Conservation (phyloP, 2,329 filamentous ascomycete genomes). For the Phialophora macrospora region DNA sequence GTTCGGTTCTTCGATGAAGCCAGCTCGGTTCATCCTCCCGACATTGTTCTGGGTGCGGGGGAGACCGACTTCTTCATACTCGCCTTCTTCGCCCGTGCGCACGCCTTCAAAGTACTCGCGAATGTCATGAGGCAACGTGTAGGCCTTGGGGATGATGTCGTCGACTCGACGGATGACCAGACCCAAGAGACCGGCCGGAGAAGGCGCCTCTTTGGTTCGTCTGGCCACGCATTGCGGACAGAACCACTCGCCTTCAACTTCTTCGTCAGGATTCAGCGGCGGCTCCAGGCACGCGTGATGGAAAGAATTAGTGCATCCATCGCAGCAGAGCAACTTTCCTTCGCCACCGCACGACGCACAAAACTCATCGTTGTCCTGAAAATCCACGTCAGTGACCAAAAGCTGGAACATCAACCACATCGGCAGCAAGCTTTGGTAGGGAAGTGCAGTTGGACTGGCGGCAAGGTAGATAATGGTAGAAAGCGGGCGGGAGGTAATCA, state of each 20-base stretch:
- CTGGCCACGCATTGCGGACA: conserved; percentile 71
- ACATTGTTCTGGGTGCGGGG: conserved; percentile 40
- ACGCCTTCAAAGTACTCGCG: conserved; percentile 81
- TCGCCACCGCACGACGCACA: conserved; percentile 84
- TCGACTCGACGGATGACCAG: conserved; percentile 68
- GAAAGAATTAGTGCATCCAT: conserved; percentile 87
- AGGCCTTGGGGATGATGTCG: conserved; percentile 72
- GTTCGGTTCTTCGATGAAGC: conserved; percentile 54
- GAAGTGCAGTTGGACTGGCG: neutral
- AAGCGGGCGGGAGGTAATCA: conserved; percentile 8
- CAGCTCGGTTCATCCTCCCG: conserved; percentile 47
- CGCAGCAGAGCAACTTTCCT: conserved; percentile 89
- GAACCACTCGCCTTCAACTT: conserved; percentile 78
- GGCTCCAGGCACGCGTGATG: conserved; percentile 89
- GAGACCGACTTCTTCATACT: conserved; percentile 71
- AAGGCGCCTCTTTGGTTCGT: conserved; percentile 50
- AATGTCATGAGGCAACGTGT: conserved; percentile 71
- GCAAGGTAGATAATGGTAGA: neutral
- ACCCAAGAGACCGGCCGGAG: conserved; percentile 50
- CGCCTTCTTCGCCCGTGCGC: conserved; percentile 73
- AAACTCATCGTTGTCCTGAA: conserved; percentile 80
- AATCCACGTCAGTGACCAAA: conserved; percentile 28
- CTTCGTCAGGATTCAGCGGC: conserved; percentile 66
- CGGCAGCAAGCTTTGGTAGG: neutral
- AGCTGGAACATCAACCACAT: conserved; percentile 30